Evolutionary conservation across 2,329 filamentous ascomycete genomes (phyloP).

Genomic region (Fusarium paranaense): DNA sequence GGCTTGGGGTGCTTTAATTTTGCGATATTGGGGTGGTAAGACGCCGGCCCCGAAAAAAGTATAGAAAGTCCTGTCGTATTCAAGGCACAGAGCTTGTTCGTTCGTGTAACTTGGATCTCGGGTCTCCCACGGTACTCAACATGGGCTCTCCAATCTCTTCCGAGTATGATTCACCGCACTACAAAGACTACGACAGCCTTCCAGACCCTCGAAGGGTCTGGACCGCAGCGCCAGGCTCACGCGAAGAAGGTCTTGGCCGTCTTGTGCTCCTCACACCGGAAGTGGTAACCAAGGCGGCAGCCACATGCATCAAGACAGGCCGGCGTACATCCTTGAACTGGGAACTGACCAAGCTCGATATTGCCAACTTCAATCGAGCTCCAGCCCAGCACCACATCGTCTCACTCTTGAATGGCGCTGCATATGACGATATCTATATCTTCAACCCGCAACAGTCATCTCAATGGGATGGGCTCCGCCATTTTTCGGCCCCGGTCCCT

Average conservation of each 20-base stretch:
- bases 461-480: neutral
- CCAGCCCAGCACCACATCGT: neutral
- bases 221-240: neutral
- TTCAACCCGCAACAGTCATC: neutral
- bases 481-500: neutral
- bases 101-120: neutral
- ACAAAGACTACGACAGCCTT: neutral
- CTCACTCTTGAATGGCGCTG: neutral
- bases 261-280: neutral
- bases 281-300: neutral
- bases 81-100: neutral
- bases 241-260: neutral
- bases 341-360: neutral
- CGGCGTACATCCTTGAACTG: neutral
- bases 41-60: neutral
- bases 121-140: neutral
- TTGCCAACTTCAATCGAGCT: neutral
- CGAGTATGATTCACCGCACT: neutral
- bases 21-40: neutral
- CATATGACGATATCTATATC: neutral
- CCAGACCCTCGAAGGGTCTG: neutral
- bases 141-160: neutral
- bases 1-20: neutral
- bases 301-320: neutral
- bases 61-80: neutral